Evolutionary conservation across 2,329 filamentous ascomycete species (phyloP).

Genomic region (Fonsecaea nubica): DNA sequence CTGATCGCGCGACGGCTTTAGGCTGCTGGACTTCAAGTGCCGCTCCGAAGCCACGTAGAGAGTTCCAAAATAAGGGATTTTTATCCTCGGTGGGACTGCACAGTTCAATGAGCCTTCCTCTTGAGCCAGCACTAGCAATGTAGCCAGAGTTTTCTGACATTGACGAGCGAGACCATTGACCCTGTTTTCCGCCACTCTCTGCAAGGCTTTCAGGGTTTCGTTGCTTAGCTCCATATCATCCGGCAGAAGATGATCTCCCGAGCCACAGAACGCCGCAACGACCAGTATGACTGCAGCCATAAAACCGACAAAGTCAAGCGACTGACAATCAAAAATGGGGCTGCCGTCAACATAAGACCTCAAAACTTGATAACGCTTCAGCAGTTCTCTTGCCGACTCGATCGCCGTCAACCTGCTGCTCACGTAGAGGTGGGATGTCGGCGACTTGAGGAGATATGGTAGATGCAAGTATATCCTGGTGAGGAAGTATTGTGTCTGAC

Average conservation of each 20-base stretch:
- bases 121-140: conserved; percentile 3
- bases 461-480: conserved; percentile 20
- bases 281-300: conserved; percentile 21
- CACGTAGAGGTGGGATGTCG: conserved; percentile 22
- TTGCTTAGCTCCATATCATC: conserved; percentile 6
- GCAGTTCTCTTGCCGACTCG: conserved; percentile 12
- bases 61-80: conserved; percentile 20
- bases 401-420: conserved; percentile 10
- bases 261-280: conserved; percentile 1
- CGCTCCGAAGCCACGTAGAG: conserved; percentile 4
- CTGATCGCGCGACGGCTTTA: not conserved
- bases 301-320: conserved; percentile 25
- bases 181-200: not conserved
- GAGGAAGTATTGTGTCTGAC: conserved; percentile 21
- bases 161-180: conserved; percentile 6
- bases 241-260: not conserved
- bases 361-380: conserved; percentile 18
- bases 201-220: conserved; percentile 3
- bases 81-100: conserved; percentile 8
- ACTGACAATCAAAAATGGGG: conserved; percentile 22
- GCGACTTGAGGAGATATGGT: conserved; percentile 20
- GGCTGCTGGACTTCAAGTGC: not conserved
- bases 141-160: conserved; percentile 12
- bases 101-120: not conserved
- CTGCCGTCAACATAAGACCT: conserved; percentile 11